phyloP scores from a whole-genome alignment of 2,329 filamentous ascomycete genomes.

The Epichloe scottii region DNA sequence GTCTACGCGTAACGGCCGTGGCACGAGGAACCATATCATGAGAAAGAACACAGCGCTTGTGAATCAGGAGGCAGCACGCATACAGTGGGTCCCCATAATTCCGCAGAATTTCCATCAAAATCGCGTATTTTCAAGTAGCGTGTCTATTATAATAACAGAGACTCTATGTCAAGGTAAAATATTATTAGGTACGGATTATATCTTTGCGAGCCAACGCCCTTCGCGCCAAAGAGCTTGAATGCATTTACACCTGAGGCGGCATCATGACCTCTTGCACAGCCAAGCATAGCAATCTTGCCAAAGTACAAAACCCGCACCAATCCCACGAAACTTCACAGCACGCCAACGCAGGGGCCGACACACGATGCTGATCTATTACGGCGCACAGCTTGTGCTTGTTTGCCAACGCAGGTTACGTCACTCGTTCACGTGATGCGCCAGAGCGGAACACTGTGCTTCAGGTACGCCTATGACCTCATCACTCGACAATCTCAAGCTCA shows the following conservation, averaged over 20 bases:
- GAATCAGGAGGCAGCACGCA: no score
- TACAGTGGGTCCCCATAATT: no score
- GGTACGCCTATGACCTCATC: slow-evolving; percentile 2
- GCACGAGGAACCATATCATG: background rate
- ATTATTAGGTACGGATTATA: no score
- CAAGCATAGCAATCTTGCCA: background rate
- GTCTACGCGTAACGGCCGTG: background rate
- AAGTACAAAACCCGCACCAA: background rate
- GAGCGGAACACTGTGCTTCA: background rate
- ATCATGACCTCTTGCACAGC: no score
- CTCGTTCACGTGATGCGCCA: background rate
- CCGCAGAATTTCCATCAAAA: no score
- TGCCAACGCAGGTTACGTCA: slow-evolving; percentile 1
- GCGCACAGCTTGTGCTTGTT: background rate
- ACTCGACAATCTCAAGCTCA: background rate
- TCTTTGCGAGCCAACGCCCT: no score
- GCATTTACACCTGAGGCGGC: no score
- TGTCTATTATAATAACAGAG: no score
- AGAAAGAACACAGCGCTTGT: background rate
- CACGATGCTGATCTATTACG: background rate
- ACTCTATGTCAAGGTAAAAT: no score
- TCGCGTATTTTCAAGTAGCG: no score
- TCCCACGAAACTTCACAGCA: background rate
- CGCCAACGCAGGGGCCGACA: slow-evolving; percentile 1
- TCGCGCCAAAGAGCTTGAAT: no score